Percentiles rank a stretch among this genome's conserved stretches.
These are phyloP conservation scores for Leccinum huronense DNA, from an alignment of 1,284 basidiomycete genomes.

Conservation along the genomic window DNA sequence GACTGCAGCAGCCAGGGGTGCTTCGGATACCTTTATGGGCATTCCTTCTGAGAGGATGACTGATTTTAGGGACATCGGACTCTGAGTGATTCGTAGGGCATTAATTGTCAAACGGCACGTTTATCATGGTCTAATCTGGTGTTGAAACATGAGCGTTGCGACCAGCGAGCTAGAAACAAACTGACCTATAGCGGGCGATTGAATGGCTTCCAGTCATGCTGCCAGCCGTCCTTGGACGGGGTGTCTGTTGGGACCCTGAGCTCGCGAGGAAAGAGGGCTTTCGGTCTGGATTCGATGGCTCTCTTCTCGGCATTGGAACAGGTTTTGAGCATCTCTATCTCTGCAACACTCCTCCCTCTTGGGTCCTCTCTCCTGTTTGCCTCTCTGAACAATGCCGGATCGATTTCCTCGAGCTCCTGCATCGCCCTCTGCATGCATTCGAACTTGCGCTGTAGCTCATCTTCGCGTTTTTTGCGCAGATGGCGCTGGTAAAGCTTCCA, in stretches of 20 bases:
- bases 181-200: slow-evolving; percentile 44
- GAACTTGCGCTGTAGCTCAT: slow-evolving; percentile 70
- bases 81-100: slow-evolving; percentile 20
- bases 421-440: slow-evolving; percentile 77
- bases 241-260: slow-evolving; percentile 77
- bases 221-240: slow-evolving; percentile 73
- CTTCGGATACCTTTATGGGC: slow-evolving; percentile 29
- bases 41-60: slow-evolving; percentile 34
- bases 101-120: slow-evolving; percentile 7
- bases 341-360: slow-evolving; percentile 54
- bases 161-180: not conserved
- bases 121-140: not conserved
- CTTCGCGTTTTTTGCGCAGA: slow-evolving; percentile 64
- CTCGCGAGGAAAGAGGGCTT: slow-evolving; percentile 83
- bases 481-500: slow-evolving; percentile 84
- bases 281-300: slow-evolving; percentile 73
- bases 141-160: not conserved
- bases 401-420: slow-evolving; percentile 71
- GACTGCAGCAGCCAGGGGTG: slow-evolving; percentile 45
- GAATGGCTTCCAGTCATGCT: slow-evolving; percentile 72
- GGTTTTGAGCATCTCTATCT: slow-evolving; percentile 59
- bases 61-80: slow-evolving; percentile 32
- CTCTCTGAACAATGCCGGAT: slow-evolving; percentile 65
- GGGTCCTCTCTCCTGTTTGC: slow-evolving; percentile 79
- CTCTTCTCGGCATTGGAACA: slow-evolving; percentile 67